Evolutionary conservation across 2,329 filamentous ascomycete genomes (phyloP).

Genomic region (Neoscytalidium dimidiatum): DNA sequence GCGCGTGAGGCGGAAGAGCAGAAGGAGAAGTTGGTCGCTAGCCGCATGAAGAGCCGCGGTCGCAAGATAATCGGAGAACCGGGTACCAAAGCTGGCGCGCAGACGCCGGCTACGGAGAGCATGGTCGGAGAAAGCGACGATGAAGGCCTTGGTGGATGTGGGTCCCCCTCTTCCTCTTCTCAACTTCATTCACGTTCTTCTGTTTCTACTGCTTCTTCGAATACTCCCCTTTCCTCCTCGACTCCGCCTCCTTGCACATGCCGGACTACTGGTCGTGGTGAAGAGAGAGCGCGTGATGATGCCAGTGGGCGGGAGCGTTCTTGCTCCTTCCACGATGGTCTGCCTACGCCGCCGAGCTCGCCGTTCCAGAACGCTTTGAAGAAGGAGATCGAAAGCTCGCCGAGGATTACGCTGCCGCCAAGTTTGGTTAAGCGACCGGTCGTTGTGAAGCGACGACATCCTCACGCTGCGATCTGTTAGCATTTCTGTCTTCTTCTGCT

Average conservation of each 20-base stretch:
- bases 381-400: conserved; percentile 7
- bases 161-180: conserved; percentile 30
- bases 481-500: neutral
- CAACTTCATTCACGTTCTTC: neutral
- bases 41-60: conserved; percentile 69
- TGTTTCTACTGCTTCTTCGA: neutral
- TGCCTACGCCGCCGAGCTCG: conserved; percentile 18
- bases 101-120: conserved; percentile 65
- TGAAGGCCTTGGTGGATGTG: conserved; percentile 91
- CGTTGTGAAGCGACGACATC: neutral
- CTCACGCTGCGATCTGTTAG: neutral
- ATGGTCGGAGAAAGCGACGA: conserved; percentile 70
- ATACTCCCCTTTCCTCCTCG: neutral
- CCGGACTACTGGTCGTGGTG: neutral
- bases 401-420: neutral
- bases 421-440: neutral
- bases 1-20: conserved; percentile 63
- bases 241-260: neutral
- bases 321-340: conserved; percentile 14
- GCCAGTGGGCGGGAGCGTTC: neutral
- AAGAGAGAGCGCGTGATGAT: neutral
- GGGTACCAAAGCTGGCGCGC: conserved; percentile 32
- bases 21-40: conserved; percentile 29
- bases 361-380: conserved; percentile 10
- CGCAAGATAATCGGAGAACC: conserved; percentile 66